A percentile compares a stretch with the other conserved stretches of the same genome.
phyloP scores from a whole-genome alignment of 768 basidiomycete species.

The Suillus hirtellus region DNA sequence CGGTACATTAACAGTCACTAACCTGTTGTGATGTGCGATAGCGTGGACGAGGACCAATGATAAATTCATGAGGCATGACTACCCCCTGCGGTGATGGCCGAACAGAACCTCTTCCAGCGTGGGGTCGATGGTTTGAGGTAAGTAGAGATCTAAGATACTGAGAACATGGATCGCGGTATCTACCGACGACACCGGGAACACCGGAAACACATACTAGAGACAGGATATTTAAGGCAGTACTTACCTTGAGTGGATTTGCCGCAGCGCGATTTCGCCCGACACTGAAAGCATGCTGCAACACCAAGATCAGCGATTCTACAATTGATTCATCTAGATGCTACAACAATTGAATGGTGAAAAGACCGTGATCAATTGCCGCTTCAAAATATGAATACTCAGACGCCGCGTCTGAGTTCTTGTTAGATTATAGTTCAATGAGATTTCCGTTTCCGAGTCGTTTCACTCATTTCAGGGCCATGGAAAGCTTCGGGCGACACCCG shows the following conservation, averaged over 20 bases:
- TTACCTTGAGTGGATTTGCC: neutral
- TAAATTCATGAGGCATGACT: neutral
- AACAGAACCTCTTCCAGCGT: neutral
- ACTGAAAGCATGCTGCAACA: neutral
- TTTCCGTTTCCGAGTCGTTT: no score
- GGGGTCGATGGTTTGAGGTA: neutral
- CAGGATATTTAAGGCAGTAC: neutral
- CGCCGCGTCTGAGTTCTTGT: neutral
- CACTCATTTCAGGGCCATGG: neutral
- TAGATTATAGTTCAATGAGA: neutral
- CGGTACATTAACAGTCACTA: neutral
- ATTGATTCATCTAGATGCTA: neutral
- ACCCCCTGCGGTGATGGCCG: conserved; percentile 6
- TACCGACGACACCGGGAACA: neutral
- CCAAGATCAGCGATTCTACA: neutral
- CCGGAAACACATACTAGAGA: neutral
- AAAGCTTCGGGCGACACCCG: neutral
- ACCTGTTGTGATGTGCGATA: neutral
- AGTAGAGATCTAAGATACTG: neutral
- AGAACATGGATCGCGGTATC: neutral
- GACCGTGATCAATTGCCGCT: neutral
- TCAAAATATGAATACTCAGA: no score
- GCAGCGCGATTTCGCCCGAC: neutral
- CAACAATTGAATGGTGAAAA: neutral
- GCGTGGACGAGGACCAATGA: neutral